Percentiles rank a stretch among this genome's conserved stretches.
phyloP scores from a whole-genome alignment of 2,329 filamentous ascomycete genomes.

The Aspergillus luchuensis region DNA sequence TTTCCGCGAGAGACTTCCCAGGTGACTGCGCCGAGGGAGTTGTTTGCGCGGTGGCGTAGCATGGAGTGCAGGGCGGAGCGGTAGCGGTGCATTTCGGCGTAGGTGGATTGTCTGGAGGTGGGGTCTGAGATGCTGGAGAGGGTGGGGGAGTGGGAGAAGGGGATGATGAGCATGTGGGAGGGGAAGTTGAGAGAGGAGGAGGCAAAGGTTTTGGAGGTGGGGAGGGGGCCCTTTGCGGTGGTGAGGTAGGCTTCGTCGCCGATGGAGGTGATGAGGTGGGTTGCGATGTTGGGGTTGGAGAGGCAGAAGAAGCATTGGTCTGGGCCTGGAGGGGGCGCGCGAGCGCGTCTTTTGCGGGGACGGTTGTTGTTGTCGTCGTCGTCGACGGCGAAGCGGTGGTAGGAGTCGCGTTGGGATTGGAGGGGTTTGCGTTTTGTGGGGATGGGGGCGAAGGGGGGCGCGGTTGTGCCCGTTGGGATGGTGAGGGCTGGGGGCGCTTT shows the following conservation, averaged over 20 bases:
- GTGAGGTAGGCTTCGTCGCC: constrained; percentile 86
- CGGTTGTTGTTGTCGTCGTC: constrained; percentile 40
- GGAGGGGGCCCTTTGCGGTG: constrained; percentile 86
- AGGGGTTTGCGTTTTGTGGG: constrained; percentile 61
- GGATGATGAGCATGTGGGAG: constrained; percentile 87
- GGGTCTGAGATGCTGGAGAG: constrained; percentile 65
- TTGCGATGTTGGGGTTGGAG: constrained; percentile 78
- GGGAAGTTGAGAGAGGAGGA: constrained; percentile 69
- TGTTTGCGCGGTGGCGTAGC: constrained; percentile 54
- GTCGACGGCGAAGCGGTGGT: constrained; percentile 42
- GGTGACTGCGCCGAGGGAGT: constrained; percentile 76
- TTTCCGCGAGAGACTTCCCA: constrained; percentile 85
- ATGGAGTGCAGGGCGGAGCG: constrained; percentile 76
- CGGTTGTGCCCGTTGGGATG: constrained; percentile 71
- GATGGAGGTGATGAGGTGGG: constrained; percentile 87
- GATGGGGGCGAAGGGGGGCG: constrained; percentile 62
- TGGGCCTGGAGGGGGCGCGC: constrained; percentile 60
- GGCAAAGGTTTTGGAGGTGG: constrained; percentile 67
- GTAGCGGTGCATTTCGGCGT: constrained; percentile 81
- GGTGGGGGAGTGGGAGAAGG: constrained; percentile 78
- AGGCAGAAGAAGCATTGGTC: constrained; percentile 94
- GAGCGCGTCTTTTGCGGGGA: constrained; percentile 46
- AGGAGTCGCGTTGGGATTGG: constrained; percentile 40
- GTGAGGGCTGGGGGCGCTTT: constrained; percentile 61
- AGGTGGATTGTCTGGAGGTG: constrained; percentile 61